phyloP scores from a whole-genome alignment of 306 rosid genomes.

The Sphenostylis stenocarpa region DNA sequence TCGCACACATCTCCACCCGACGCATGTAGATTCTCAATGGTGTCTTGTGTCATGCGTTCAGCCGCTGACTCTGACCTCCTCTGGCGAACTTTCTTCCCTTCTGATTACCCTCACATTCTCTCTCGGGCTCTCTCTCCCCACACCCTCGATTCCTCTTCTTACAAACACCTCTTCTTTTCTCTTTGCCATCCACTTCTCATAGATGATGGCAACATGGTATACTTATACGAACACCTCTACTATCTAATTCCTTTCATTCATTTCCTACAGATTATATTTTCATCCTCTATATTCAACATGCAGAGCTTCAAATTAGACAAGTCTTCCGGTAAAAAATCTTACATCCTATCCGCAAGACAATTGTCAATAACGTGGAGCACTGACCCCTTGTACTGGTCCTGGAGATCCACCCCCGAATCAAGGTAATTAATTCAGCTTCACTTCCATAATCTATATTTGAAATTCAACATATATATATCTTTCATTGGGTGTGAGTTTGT shows the following conservation, averaged over 20 bases:
- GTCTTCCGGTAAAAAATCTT: conserved; percentile 45
- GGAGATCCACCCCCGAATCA: conserved; percentile 55
- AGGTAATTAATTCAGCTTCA: conserved; percentile 30
- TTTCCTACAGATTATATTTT: background rate
- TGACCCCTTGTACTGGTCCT: conserved; percentile 62
- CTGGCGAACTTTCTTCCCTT: conserved; percentile 61
- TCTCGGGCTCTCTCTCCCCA: conserved; percentile 36
- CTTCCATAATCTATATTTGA: no score
- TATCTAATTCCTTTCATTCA: no score
- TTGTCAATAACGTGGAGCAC: conserved; percentile 49
- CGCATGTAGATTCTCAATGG: conserved; percentile 48
- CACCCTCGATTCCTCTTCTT: conserved; percentile 33
- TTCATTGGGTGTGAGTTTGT: no score
- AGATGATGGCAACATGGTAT: conserved; percentile 57
- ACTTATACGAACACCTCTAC: no score
- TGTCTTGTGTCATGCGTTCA: conserved; percentile 47
- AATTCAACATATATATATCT: no score
- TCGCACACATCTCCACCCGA: conserved; percentile 53
- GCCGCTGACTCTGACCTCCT: conserved; percentile 52
- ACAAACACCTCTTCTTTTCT: conserved; percentile 47
- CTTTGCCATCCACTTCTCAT: conserved; percentile 53
- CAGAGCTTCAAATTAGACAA: conserved; percentile 63
- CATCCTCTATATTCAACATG: background rate
- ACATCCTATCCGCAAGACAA: conserved; percentile 58
- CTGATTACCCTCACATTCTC: conserved; percentile 40